phyloP scores from a whole-genome alignment of 768 basidiomycete species.

The Cystofilobasidium ferigula region DNA sequence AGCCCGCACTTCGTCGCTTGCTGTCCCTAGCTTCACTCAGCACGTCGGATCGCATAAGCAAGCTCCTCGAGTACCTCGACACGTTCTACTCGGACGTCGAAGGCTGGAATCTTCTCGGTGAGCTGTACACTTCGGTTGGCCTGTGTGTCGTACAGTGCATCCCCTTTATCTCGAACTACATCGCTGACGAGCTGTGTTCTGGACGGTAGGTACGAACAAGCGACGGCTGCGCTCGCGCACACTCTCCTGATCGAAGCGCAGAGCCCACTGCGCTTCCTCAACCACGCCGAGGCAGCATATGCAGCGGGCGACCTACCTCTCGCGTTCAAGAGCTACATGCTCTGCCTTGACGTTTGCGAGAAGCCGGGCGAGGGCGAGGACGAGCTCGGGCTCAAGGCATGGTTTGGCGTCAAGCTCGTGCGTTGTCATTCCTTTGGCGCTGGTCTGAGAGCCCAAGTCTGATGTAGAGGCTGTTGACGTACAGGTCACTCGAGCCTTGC shows the following conservation, averaged over 20 bases:
- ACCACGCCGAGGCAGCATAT: constrained; percentile 78
- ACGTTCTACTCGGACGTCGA: constrained; percentile 80
- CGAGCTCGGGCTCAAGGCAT: constrained; percentile 56
- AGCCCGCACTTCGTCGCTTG: constrained; percentile 20
- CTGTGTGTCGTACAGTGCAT: constrained; percentile 46
- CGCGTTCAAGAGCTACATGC: constrained; percentile 65
- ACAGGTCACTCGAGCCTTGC: neutral
- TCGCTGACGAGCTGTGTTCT: neutral
- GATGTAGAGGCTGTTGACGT: neutral
- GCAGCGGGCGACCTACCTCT: constrained; percentile 62
- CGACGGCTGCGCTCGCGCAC: constrained; percentile 68
- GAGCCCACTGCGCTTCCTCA: constrained; percentile 72
- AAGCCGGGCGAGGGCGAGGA: constrained; percentile 51
- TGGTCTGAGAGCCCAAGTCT: neutral
- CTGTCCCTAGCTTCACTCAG: constrained; percentile 22
- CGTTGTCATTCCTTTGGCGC: constrained; percentile 31
- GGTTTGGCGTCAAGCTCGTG: constrained; percentile 75
- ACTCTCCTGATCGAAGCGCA: constrained; percentile 71
- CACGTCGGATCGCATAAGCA: constrained; percentile 10
- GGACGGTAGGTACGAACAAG: constrained; percentile 65
- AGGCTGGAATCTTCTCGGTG: constrained; percentile 76
- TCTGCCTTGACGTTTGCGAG: constrained; percentile 40
- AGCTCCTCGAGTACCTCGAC: constrained; percentile 60
- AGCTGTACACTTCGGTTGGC: constrained; percentile 61
- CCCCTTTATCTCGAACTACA: neutral